Conservation (phyloP, 2,329 filamentous ascomycete species). For the Drechslera avenae region DNA sequence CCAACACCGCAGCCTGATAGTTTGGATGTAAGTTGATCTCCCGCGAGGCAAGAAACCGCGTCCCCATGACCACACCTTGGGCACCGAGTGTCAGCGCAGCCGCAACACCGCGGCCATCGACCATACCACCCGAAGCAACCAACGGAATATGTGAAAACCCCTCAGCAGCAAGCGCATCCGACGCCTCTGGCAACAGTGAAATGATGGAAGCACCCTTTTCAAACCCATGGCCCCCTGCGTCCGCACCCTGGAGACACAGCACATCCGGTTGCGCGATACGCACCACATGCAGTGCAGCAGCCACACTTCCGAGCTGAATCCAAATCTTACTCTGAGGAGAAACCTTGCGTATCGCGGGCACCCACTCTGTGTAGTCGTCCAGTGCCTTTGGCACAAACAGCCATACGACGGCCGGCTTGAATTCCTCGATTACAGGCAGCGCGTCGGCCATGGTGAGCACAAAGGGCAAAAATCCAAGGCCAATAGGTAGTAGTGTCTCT, state of each 20-base stretch:
- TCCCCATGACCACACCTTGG: constrained; percentile 65
- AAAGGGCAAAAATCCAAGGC: constrained; percentile 66
- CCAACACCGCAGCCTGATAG: constrained; percentile 54
- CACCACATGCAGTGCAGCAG: constrained; percentile 59
- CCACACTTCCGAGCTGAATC: constrained; percentile 66
- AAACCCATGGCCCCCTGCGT: constrained; percentile 69
- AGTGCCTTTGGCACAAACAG: constrained; percentile 64
- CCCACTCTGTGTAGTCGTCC: constrained; percentile 47
- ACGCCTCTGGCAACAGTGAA: constrained; percentile 63
- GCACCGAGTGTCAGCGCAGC: constrained; percentile 62
- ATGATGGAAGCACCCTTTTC: constrained; percentile 61
- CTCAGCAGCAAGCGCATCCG: constrained; percentile 52
- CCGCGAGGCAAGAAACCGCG: constrained; percentile 63
- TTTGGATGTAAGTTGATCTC: constrained; percentile 54
- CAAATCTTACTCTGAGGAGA: constrained; percentile 56
- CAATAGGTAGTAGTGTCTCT: constrained; percentile 56
- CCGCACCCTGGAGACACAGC: constrained; percentile 66
- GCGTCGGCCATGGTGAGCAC: constrained; percentile 51
- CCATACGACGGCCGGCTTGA: constrained; percentile 67
- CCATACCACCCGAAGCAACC: constrained; percentile 65
- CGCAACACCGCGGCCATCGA: constrained; percentile 63
- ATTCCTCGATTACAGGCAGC: constrained; percentile 58
- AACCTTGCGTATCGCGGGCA: constrained; percentile 39
- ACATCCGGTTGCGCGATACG: constrained; percentile 59
- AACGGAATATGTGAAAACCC: constrained; percentile 41